Evolutionary conservation across 768 basidiomycete genomes (phyloP), one percentile per base, ranked within the genome.

Genomic region (Xerocomellus amylosporus): DNA sequence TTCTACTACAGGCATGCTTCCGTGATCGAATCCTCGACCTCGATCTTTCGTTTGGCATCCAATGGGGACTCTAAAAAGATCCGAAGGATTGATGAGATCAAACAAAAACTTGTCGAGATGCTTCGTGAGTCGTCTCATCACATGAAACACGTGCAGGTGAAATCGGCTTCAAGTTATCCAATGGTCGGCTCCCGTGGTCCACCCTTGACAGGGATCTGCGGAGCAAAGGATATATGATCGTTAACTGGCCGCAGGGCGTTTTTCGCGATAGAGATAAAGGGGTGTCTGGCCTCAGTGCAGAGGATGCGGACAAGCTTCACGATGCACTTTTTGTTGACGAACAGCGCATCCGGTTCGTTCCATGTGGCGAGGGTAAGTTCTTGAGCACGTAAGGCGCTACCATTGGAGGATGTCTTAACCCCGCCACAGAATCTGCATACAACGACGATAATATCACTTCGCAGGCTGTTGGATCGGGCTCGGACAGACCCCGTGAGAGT

Each of bases 231-330:
- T 60, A 54, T 24, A 4, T 3, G 31, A 43, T 58, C n/a, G 0
- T 53, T 8, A 53, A 57, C 13, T 59, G 55, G 55, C 58, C 58
- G 3, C 8, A 40, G 1, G 46, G 48, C 0, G 44, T 59, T 7
- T 22, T 24, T 14, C 48, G 49, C 13, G 51, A 56, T 3, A 28
- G 19, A 20, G 51, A 43, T 5, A 56, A 51, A 31, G 50, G 54
- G 2, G 33, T 52, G 15, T 43, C 24, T n/a, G 37, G 55, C 3
- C 7, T 51, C 0, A 44, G 43, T 17, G 36, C 47, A 17, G 59
- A 60, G 22, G 58, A 58, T 45, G 17, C 31, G 0, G 36, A 53
- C 45, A 54, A 33, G 15, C 58, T 60, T 0, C 17, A 60, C 3
- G 14, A 50, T 15, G 58, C 50, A 7, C 54, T 61, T 19, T 60